Evolutionary conservation across 2,329 filamentous ascomycete species (phyloP), one percentile per base, ranked within the genome.

Genomic region (Fusarium sp.): DNA sequence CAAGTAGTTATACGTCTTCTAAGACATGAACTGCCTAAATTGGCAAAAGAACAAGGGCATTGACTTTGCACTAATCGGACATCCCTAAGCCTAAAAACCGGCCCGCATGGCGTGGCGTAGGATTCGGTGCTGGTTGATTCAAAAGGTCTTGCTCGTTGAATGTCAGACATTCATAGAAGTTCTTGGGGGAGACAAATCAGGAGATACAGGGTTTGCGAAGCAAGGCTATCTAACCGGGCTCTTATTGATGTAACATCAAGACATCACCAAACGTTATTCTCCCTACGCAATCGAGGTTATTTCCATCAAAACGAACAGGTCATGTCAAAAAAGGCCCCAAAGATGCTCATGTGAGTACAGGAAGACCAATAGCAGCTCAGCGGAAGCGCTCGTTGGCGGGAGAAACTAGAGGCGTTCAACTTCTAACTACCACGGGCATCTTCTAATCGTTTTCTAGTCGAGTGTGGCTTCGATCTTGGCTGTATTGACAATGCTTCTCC

Each of bases 61-160:
- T 44, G 30, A 47, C 23, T 58, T 48, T 52, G 32, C 23, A n/a
- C 25, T 39, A 44, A 35, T 30, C 45, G 44, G 47, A 25, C 39
- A 49, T n/a, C n/a, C 7, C 17, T 37, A 41, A 15, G 23, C 14
- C 23, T 14, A 44, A 8, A 9, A 30, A 7, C 35, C 20, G 23
- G 35, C 48, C 30, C 30, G 30, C 30, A 6, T 30, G 23, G 30
- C 43, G 14, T 20, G 35, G 45, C 48, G 25, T 19, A 35, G 50
- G 25, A 30, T 33, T 14, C 39, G 27, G 23, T 22, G 58, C 20
- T 22, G 27, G 17, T 44, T 49, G 22, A 48, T 47, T 22, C 23
- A 30, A 17, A 58, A 19, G 19, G 3, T 17, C 15, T 45, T 23
- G 51, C 51, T 51, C 6, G 54, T 27, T 39, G 15, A 25, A 25